phyloP scores from a whole-genome alignment of 1,139 yeast species.

The Eremothecium gossypii region DNA sequence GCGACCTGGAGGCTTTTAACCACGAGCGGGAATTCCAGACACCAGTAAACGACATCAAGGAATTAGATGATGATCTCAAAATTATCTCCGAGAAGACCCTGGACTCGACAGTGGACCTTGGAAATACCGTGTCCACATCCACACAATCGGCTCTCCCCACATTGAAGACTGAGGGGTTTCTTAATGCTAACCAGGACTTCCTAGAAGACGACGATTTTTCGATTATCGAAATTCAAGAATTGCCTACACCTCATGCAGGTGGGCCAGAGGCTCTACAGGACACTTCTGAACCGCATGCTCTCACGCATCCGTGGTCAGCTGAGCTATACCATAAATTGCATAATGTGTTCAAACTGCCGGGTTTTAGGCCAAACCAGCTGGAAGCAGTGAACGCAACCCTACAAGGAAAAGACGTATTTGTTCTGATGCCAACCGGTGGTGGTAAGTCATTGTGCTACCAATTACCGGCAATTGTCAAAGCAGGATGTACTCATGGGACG shows the following conservation, averaged over 20 bases:
- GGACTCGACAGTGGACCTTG: constrained; percentile 6
- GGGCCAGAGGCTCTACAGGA: neutral
- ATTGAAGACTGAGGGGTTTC: neutral
- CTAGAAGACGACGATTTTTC: constrained; percentile 7
- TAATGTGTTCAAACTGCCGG: constrained; percentile 50
- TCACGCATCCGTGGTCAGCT: constrained; percentile 45
- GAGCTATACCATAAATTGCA: constrained; percentile 57
- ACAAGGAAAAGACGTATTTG: constrained; percentile 79
- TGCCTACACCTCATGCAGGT: neutral
- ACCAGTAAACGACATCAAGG: constrained; percentile 18
- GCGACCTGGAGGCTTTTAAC: constrained; percentile 28
- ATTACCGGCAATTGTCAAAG: constrained; percentile 73
- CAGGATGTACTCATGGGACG: constrained; percentile 71
- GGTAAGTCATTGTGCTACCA: constrained; percentile 97
- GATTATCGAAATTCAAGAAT: constrained; percentile 1
- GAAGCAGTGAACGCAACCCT: constrained; percentile 82
- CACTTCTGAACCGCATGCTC: neutral
- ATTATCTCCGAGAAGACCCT: constrained; percentile 26
- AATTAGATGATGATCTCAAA: constrained; percentile 27
- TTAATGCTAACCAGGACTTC: constrained; percentile 1
- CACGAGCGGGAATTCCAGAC: constrained; percentile 28
- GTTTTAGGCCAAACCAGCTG: constrained; percentile 75
- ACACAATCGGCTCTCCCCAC: constrained; percentile 6
- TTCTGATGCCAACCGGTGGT: constrained; percentile 98
- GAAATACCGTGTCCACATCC: constrained; percentile 4